Percentiles rank a stretch among this genome's conserved stretches.
Evolutionary conservation across 345 rosid species (phyloP).

Genomic region (Balakata baccata): DNA sequence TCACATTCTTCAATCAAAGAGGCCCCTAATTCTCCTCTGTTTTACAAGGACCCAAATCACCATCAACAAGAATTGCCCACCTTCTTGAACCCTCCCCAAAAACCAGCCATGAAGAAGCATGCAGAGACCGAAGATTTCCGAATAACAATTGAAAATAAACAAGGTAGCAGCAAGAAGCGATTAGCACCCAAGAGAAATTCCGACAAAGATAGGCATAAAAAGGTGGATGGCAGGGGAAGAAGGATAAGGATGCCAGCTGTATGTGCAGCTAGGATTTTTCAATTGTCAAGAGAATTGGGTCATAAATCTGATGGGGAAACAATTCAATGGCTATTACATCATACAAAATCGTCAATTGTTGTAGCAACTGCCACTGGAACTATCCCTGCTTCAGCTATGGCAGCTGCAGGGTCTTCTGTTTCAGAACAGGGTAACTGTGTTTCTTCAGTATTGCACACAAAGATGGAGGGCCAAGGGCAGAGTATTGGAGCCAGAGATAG

Average conservation of each 20-base stretch:
- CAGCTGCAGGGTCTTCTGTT: conserved; percentile 57
- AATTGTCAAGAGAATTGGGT: conserved; percentile 89
- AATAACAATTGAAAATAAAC: conserved; percentile 60
- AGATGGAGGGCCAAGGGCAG: conserved; percentile 46
- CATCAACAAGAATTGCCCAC: conserved; percentile 29
- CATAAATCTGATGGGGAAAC: conserved; percentile 98
- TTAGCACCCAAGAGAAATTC: conserved; percentile 81
- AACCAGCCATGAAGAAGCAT: conserved; percentile 24
- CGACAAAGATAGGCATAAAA: conserved; percentile 89
- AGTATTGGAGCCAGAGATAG: conserved; percentile 49
- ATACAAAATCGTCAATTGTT: conserved; percentile 85
- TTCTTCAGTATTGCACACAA: conserved; percentile 40
- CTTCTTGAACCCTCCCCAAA: conserved; percentile 52
- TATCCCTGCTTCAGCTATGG: conserved; percentile 85
- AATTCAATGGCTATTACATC: conserved; percentile 90
- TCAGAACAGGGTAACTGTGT: conserved; percentile 29
- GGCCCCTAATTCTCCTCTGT: conserved; percentile 7
- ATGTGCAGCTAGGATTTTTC: conserved; percentile 94
- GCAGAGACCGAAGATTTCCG: conserved; percentile 68
- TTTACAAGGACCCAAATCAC: conserved; percentile 19
- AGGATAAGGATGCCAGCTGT: conserved; percentile 97
- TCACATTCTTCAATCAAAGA: too few species aligned
- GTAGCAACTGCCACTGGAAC: conserved; percentile 92
- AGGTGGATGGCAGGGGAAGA: conserved; percentile 93
- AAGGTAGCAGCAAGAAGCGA: conserved; percentile 40